A percentile compares a stretch with the other conserved stretches of the same genome.
Conservation (phyloP, 306 rosid species). For the Mucuna pruriens region DNA sequence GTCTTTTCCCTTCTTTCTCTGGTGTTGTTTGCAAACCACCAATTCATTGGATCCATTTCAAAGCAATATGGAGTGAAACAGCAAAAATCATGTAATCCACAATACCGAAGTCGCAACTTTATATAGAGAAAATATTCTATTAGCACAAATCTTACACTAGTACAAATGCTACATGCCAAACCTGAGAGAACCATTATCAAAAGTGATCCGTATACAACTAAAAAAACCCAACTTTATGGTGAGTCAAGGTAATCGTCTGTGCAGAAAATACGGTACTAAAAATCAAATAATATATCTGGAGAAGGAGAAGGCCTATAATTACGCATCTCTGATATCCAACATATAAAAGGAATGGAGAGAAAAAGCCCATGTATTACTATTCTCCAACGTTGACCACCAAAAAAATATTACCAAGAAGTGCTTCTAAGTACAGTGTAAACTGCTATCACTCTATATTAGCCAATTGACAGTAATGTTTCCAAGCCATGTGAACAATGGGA, state of each 20-base stretch:
- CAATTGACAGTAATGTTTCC: slow-evolving; percentile 90
- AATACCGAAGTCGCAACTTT: too few species aligned
- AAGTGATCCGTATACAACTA: background rate
- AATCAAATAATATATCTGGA: background rate
- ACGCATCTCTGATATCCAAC: slow-evolving; percentile 11
- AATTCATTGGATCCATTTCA: background rate
- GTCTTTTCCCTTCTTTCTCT: too few species aligned
- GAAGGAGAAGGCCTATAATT: background rate
- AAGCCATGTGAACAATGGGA: slow-evolving; percentile 93
- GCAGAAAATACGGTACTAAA: background rate
- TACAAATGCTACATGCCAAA: background rate
- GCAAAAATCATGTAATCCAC: background rate
- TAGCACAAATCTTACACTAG: background rate
- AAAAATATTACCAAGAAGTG: slow-evolving; percentile 20
- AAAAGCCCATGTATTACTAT: slow-evolving; percentile 24
- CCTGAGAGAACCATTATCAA: background rate
- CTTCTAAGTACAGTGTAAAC: slow-evolving; percentile 40
- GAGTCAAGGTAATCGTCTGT: background rate
- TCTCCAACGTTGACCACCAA: slow-evolving; percentile 26
- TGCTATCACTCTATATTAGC: slow-evolving; percentile 59
- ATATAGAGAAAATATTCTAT: too few species aligned
- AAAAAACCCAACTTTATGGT: background rate
- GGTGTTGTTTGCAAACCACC: background rate
- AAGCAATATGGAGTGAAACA: background rate
- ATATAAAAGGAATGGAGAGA: background rate